Base-by-base conservation (phyloP, 139 green algal species). In the Ostreobium quekettii region DNA sequence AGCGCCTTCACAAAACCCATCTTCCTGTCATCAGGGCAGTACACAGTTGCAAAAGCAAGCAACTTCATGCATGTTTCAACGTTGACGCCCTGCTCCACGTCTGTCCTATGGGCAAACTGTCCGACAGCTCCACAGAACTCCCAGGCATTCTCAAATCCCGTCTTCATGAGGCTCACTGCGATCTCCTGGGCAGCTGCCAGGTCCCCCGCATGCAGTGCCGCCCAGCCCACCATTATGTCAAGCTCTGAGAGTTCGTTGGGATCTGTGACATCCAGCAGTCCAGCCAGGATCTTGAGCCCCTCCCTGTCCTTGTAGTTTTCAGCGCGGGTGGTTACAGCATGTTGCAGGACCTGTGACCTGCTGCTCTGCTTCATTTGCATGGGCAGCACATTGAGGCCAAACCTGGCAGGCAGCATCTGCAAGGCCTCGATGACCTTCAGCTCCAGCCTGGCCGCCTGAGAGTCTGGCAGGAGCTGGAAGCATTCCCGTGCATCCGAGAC, bases 281-380 rank as follows among this genome's bases (percentile, higher is more conserved):
- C 19, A 11, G 42, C 42, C 11, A 53, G 15, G 15, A 11, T 19
- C 42, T 19, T 53, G 15, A 53, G 42, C 11, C 15, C 19, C 15
- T 53, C 42, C 42, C 11, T 11, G 19, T 53, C 42, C 42, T 53
- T 53, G 42, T 53, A 53, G 42, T 53, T 53, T 11, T 53, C 42
- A 11, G 42, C 15, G 11, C 19, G 42, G 19, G 42, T 19, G 11
- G 11, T 11, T 19, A 53, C 15, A 19, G 19, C 19, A 19, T 53
- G 42, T 26, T 11, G 42, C 15, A 53, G 11, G 11, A 53, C 42
- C 11, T 53, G 15, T 26, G 19, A 26, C 42, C 42, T 11, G 42
- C 42, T 53, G n/a, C n/a, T n/a, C 42, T 53, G 42, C 42, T 53
- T 53, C 42, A 53, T 11, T 53, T 53, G 42, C 42, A 53, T 53